Evolutionary conservation across 768 basidiomycete genomes (phyloP), one percentile per base, ranked within the genome.

Genomic region (Lyophyllum atratum): DNA sequence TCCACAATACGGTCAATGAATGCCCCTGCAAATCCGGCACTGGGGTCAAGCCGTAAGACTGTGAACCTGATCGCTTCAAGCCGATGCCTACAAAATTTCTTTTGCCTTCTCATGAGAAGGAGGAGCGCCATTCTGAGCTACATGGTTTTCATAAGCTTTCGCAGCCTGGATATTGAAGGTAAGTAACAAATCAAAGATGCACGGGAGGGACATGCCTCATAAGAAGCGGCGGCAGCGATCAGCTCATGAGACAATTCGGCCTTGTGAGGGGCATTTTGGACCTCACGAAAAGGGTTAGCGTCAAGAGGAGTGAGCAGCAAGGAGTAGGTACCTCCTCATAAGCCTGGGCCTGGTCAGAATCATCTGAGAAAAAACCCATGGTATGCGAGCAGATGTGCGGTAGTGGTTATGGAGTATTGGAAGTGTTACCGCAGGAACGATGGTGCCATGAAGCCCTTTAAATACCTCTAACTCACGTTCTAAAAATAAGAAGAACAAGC

Each of bases 221-320:
- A 90, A 26, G 85, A 70, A 6, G 87, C 87, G 44, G 89, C 89
- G 40, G 72, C 86, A 46, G 85, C 84, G 59, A 90, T 78, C 42
- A 89, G 67, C 71, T 90, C 84, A 68, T 90, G 88, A 9, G 85
- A 81, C 52, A 87, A 70, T 54, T 70, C 54, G 1, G 86, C 82
- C 72, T 86, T 72, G 75, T 87, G 86, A 10, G 76, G 78, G 14
- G 76, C 76, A 48, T 77, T 79, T 17, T 53, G 33, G 45, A 80
- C 78, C 84, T 86, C 58, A 42, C 40, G 44, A 11, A 42, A 28
- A 44, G n/a, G n/a, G 26, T 21, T 15, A 46, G 26, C 31, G 29
- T 26, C 10, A 4, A 7, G 6, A 17, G 19, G 22, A 7, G 14
- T 3, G 8, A 11, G 52, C 17, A 61, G 15, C 19, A 37, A 51